Base-by-base conservation (phyloP, 1,284 basidiomycete species). In the Ceratobasidium sp. region DNA sequence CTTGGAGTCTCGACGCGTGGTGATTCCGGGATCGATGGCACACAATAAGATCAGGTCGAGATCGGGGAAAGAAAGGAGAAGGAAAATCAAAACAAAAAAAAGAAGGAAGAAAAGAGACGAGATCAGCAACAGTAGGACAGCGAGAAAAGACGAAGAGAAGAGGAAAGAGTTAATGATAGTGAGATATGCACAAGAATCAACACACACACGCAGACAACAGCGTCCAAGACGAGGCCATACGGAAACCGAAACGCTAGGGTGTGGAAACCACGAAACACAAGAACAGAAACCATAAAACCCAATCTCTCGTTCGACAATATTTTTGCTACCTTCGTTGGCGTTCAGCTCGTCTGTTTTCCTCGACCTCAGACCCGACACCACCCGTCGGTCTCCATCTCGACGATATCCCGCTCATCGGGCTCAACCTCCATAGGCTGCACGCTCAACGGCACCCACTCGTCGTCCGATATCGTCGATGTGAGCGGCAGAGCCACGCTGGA, bases 351-450 rank as follows among this genome's bases (percentile, higher is more conserved):
- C 33, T 33, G 33, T 33, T 33, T 33, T 33, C 33, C 33, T 33
- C 33, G 33, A 33, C 33, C 33, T 44, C 40, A 69, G 44, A 69
- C n/a, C 12, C 67, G 67, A 69, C 67, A 69, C 67, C 67, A 69
- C 33, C 46, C 67, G 46, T 69, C 67, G 13, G 67, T 69, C 46
- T 69, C 67, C 67, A 69, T 69, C 67, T 69, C 67, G 44, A 56
- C 70, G 61, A 73, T 73, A 60, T 73, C 70, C 10, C 70, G 44
- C 51, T 73, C 70, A 26, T 73, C 70, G 18, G 56, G 55, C 33
- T 73, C 56, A 1, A 73, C 70, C 56, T 60, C 56, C 55, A 73
- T 63, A 18, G 70, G 55, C 58, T 73, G 70, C 55, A 73, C 70
- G 28, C 70, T 73, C 40, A 73, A 58, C 42, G 70, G 70, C 46